These are phyloP conservation scores for Aspergillus japonicus DNA, from an alignment of 2,329 filamentous ascomycete species.

Conservation along the genomic window DNA sequence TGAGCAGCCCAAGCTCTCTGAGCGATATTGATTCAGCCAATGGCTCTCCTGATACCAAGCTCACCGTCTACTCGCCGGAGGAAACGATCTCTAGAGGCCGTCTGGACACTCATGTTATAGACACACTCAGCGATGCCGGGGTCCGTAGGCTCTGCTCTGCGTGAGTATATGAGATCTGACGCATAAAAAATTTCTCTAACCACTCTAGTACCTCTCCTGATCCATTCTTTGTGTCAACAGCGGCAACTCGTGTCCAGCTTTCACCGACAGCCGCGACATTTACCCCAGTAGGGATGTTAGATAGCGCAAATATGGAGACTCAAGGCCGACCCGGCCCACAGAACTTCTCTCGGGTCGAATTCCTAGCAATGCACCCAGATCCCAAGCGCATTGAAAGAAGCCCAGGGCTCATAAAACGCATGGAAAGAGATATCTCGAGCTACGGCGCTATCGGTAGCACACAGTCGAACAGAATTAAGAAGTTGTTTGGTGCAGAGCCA, in stretches of 20 bases:
- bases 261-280: slow-evolving; percentile 66
- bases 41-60: slow-evolving; percentile 63
- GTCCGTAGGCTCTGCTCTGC: slow-evolving; percentile 21
- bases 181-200: not conserved
- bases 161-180: slow-evolving; percentile 18
- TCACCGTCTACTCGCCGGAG: slow-evolving; percentile 64
- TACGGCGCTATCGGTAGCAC: slow-evolving; percentile 27
- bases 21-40: slow-evolving; percentile 58
- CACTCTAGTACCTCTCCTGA: slow-evolving; percentile 24
- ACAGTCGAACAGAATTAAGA: slow-evolving; percentile 12
- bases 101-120: slow-evolving; percentile 19
- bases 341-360: slow-evolving; percentile 17
- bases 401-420: slow-evolving; percentile 7
- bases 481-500: slow-evolving; percentile 13
- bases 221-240: slow-evolving; percentile 29
- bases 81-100: slow-evolving; percentile 48
- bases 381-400: slow-evolving; percentile 15
- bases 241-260: slow-evolving; percentile 41
- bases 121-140: slow-evolving; percentile 16
- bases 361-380: slow-evolving; percentile 23
- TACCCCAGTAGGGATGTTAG: slow-evolving; percentile 47
- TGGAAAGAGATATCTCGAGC: slow-evolving; percentile 15
- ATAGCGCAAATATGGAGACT: slow-evolving; percentile 10
- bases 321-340: slow-evolving; percentile 12
- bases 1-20: slow-evolving; percentile 41